Conservation (phyloP, 2,329 filamentous ascomycete species). For the Moelleriella libera region DNA sequence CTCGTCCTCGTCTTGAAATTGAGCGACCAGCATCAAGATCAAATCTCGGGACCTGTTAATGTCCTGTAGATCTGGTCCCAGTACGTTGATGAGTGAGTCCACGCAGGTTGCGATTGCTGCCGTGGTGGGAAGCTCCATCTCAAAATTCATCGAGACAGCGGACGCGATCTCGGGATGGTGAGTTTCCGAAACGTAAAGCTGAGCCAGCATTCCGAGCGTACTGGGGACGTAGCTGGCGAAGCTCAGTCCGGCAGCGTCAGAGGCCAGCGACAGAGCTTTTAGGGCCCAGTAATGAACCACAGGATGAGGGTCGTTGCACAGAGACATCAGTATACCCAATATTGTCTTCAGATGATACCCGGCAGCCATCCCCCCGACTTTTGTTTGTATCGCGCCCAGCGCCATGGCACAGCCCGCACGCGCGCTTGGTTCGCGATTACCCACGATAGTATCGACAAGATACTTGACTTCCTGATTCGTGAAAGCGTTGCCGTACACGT, state of each 20-base stretch:
- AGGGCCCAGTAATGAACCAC: constrained; percentile 94
- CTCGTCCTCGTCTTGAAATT: constrained; percentile 67
- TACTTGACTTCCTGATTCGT: constrained; percentile 84
- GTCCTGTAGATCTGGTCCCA: constrained; percentile 90
- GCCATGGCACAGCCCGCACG: constrained; percentile 91
- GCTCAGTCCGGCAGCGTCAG: constrained; percentile 82
- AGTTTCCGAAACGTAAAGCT: constrained; percentile 81
- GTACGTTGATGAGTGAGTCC: constrained; percentile 90
- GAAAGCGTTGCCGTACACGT: constrained; percentile 68
- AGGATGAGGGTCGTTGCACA: constrained; percentile 90
- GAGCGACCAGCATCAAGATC: constrained; percentile 71
- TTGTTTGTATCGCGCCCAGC: constrained; percentile 82
- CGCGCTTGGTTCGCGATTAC: constrained; percentile 83
- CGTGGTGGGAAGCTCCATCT: constrained; percentile 69
- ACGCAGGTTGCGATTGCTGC: constrained; percentile 77
- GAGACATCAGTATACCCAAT: constrained; percentile 92
- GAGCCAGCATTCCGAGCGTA: constrained; percentile 84
- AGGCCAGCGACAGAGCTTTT: constrained; percentile 72
- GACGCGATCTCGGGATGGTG: constrained; percentile 77
- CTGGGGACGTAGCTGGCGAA: constrained; percentile 85
- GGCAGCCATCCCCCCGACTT: constrained; percentile 94
- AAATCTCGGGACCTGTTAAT: constrained; percentile 83
- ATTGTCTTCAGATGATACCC: constrained; percentile 95
- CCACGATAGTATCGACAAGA: constrained; percentile 85
- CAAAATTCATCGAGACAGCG: constrained; percentile 75